A percentile compares a stretch with the other conserved stretches of the same genome.
phyloP scores from a whole-genome alignment of 2,329 filamentous ascomycete genomes.

The Pseudogymnoascus sp. region DNA sequence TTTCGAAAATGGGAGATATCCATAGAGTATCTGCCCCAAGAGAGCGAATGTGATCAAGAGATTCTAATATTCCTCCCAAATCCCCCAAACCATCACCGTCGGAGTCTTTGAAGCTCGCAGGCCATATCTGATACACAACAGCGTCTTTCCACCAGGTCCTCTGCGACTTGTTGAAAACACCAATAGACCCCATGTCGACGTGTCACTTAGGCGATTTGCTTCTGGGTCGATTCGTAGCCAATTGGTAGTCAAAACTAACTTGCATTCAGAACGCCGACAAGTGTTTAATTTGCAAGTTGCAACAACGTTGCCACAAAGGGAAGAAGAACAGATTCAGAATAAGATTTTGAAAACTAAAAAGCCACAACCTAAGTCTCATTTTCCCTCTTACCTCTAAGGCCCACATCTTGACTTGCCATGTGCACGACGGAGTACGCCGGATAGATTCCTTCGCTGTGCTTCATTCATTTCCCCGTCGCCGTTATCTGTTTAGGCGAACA shows the following conservation, averaged over 20 bases:
- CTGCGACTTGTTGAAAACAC: neutral
- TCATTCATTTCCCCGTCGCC: too few species aligned
- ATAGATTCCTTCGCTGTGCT: too few species aligned
- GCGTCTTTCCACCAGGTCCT: constrained; percentile 47
- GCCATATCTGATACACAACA: constrained; percentile 50
- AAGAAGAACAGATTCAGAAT: neutral
- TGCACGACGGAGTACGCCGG: too few species aligned
- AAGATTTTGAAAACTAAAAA: too few species aligned
- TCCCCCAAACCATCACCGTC: constrained; percentile 53
- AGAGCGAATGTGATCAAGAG: constrained; percentile 50
- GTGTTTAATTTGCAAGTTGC: neutral
- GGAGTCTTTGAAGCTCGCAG: constrained; percentile 47
- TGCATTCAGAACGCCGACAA: too few species aligned
- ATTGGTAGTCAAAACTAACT: too few species aligned
- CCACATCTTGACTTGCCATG: too few species aligned
- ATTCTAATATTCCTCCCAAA: constrained; percentile 52
- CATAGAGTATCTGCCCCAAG: constrained; percentile 58
- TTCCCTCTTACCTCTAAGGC: too few species aligned
- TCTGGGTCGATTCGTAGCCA: too few species aligned
- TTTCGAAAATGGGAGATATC: constrained; percentile 59
- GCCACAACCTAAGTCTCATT: too few species aligned
- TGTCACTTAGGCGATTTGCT: neutral
- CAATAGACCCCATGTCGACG: neutral
- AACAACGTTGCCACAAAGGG: neutral
- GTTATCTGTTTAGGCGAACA: too few species aligned